Evolutionary conservation across 1,139 yeast genomes (phyloP), one percentile per base, ranked within the genome.

Genomic region (Blastobotrys arbuscula): DNA sequence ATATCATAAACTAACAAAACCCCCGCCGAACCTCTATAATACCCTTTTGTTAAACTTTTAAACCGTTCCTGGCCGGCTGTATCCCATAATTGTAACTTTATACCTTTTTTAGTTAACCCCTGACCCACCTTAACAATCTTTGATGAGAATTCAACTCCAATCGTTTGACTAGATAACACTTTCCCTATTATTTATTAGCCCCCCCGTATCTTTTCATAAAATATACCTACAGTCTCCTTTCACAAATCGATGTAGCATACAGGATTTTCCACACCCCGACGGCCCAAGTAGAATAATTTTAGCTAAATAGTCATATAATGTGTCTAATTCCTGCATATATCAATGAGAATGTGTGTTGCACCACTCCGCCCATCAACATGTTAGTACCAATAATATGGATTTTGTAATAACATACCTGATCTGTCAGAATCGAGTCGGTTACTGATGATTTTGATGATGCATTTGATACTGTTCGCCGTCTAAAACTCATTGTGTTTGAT

Each of bases 41-140:
- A 84, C 30, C 86, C 81, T 15, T 92, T 82, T 45, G 87, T 82
- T 50, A 83, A 71, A 2, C 89, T 82, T 53, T 89, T 69, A 60
- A 83, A 80, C 56, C 90, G 65, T 62, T 84, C 94, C 66, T 84
- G 90, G 9, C 92, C 92, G 0, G 92, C 92, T 1, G 92, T 84
- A 61, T 84, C 92, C 92, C 92, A 84, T 28, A 66, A 55, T 57
- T 71, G 76, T 34, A 72, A 55, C 51, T 72, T 72, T 53, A 72
- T 56, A 47, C 66, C 61, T 30, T 64, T 57, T 42, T 58, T 51
- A 24, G 52, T 55, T n/a, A 54, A 48, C 15, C 61, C 62, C 33
- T 64, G 65, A 34, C 72, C 74, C 2, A 71, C 59, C 18, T 62
- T 60, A 24, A 75, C 64, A 4, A 73, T 61, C 50, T 72, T 72